Conservation (phyloP, 345 rosid species). For the Dipteronia dyeriana region DNA sequence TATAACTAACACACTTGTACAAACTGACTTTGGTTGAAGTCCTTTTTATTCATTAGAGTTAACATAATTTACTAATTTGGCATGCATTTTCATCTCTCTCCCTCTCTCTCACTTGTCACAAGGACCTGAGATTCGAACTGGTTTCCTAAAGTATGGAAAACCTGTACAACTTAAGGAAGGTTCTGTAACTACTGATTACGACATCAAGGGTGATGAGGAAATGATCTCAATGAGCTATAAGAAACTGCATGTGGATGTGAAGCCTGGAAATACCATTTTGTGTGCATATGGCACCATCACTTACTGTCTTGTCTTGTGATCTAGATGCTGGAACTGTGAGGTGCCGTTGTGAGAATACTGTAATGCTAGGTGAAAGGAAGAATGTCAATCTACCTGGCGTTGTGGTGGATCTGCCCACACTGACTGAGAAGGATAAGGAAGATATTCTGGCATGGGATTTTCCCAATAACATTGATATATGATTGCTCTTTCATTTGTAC, state of each 20-base stretch:
- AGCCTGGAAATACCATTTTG: conserved; percentile 75
- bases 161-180: conserved; percentile 69
- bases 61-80: not conserved
- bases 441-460: conserved; percentile 90
- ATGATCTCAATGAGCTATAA: conserved; percentile 92
- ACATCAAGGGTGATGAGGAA: conserved; percentile 68
- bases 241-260: conserved; percentile 78
- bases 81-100: not conserved
- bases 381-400: conserved; percentile 99
- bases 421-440: conserved; percentile 96
- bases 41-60: not conserved
- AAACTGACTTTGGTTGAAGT: not conserved
- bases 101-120: conserved; percentile 17
- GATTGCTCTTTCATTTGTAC: conserved; percentile 96
- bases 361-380: conserved; percentile 94
- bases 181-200: conserved; percentile 76
- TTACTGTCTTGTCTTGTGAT: conserved; percentile 72
- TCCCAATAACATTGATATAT: conserved; percentile 89
- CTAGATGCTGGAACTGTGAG: conserved; percentile 64
- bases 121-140: conserved; percentile 87
- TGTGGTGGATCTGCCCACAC: conserved; percentile 88
- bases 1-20: not conserved
- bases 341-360: no score
- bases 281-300: conserved; percentile 97
- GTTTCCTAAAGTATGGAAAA: no score